Conservation (phyloP, 176 grass and related monocot species). For the Musa itinerans region DNA sequence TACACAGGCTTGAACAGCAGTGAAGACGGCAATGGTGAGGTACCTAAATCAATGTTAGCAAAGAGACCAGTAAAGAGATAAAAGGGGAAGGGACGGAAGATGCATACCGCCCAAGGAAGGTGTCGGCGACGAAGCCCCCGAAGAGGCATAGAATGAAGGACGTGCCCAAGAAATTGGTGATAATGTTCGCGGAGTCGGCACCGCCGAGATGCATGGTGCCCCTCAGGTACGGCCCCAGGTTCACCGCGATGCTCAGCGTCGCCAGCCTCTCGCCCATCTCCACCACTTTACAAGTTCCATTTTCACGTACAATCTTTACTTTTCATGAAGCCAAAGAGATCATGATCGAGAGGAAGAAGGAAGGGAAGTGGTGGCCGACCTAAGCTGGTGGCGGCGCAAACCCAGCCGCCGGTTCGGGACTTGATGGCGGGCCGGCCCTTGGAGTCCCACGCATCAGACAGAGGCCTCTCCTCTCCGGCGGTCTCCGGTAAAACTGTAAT, state of each 20-base stretch:
- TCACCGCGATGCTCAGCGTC: slow-evolving; percentile 19
- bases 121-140: slow-evolving; percentile 16
- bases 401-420: slow-evolving; percentile 56
- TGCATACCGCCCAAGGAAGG: slow-evolving; percentile 10
- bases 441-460: slow-evolving; percentile 77
- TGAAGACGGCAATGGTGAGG: slow-evolving; percentile 21
- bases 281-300: background rate
- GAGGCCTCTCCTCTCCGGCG: slow-evolving; percentile 29
- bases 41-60: background rate
- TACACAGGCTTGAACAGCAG: slow-evolving; percentile 16
- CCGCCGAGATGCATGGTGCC: slow-evolving; percentile 21
- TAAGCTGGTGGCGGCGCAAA: slow-evolving; percentile 73
- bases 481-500: slow-evolving; percentile 50
- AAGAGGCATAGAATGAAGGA: slow-evolving; percentile 24
- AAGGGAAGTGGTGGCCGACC: slow-evolving; percentile 16
- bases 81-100: too few relatives aligned
- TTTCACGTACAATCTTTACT: too few relatives aligned
- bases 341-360: too few relatives aligned
- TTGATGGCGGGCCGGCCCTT: slow-evolving; percentile 57
- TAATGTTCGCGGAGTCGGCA: slow-evolving; percentile 9
- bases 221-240: slow-evolving; percentile 15
- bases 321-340: background rate
- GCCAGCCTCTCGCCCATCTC: slow-evolving; percentile 17
- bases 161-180: slow-evolving; percentile 15
- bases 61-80: too few relatives aligned